phyloP scores from a whole-genome alignment of 108 stramenopile species.

The Cyclotella kingstonii region DNA sequence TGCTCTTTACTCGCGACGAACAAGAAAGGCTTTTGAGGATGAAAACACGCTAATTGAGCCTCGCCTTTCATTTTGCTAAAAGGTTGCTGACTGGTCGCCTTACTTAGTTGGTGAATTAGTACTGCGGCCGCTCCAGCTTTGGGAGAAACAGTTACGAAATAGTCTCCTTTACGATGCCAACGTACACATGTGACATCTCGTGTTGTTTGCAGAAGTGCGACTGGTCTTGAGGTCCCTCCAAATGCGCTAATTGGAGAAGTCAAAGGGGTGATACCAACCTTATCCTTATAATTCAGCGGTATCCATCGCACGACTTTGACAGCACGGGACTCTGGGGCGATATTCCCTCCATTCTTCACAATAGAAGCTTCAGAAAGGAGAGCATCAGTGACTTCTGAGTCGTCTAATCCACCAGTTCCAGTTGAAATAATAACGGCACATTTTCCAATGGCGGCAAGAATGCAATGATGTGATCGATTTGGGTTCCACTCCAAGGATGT shows the following conservation, averaged over 20 bases:
- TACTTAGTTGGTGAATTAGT: conserved; percentile 93
- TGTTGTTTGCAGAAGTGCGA: conserved; percentile 63
- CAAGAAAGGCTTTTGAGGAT: conserved; percentile 95
- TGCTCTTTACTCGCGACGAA: conserved; percentile 95
- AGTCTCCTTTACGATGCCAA: conserved; percentile 98
- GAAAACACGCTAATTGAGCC: conserved; percentile 91
- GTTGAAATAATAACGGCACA: conserved; percentile 86
- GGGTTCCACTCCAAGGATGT: conserved; percentile 92
- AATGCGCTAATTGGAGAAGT: conserved; percentile 52
- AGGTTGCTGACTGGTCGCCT: conserved; percentile 92
- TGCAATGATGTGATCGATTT: conserved; percentile 79
- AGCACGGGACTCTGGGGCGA: conserved; percentile 70
- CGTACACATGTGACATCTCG: conserved; percentile 63
- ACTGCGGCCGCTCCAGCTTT: conserved; percentile 80
- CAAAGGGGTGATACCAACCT: neutral
- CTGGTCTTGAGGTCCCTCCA: conserved; percentile 52
- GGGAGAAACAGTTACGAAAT: conserved; percentile 92
- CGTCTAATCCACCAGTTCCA: conserved; percentile 80
- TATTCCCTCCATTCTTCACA: conserved; percentile 52
- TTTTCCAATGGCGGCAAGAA: conserved; percentile 76
- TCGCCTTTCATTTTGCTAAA: conserved; percentile 89
- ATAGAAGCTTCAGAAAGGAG: conserved; percentile 61
- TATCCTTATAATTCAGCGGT: conserved; percentile 22
- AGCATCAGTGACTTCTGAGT: conserved; percentile 84
- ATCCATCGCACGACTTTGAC: conserved; percentile 78